Conservation (phyloP, 2,329 filamentous ascomycete species). For the Penicillium sp. region DNA sequence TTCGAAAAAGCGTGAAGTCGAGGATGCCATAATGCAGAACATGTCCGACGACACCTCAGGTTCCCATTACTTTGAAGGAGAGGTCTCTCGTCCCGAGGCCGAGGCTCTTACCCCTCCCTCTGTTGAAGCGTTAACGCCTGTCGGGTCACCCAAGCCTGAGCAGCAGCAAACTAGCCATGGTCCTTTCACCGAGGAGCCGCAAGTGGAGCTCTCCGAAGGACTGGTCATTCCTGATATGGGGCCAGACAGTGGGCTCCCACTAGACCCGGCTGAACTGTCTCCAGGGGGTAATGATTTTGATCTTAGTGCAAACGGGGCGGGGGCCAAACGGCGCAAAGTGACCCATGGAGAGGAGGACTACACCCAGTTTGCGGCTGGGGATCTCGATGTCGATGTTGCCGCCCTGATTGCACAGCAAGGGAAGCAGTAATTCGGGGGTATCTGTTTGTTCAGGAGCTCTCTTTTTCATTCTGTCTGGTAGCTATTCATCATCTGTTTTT, state of each 20-base stretch:
- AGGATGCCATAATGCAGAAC: constrained; percentile 79
- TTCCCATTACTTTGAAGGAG: constrained; percentile 36
- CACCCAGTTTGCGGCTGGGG: constrained; percentile 52
- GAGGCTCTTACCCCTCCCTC: constrained; percentile 85
- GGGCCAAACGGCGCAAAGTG: constrained; percentile 52
- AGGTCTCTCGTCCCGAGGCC: constrained; percentile 67
- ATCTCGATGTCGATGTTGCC: constrained; percentile 62
- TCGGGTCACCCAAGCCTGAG: constrained; percentile 47
- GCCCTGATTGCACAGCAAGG: constrained; percentile 56
- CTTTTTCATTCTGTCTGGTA: background rate
- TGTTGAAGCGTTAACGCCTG: constrained; percentile 56
- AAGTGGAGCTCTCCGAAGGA: constrained; percentile 7
- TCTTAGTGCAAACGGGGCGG: constrained; percentile 30
- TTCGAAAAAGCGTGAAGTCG: constrained; percentile 80
- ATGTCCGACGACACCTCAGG: constrained; percentile 64
- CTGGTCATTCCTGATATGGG: constrained; percentile 23
- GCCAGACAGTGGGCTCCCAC: constrained; percentile 13
- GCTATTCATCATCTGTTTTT: background rate
- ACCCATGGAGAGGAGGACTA: constrained; percentile 44
- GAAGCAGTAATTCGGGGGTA: constrained; percentile 5
- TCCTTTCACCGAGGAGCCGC: constrained; percentile 19
- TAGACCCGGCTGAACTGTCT: constrained; percentile 20
- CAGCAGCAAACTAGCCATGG: constrained; percentile 32
- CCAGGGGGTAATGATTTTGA: constrained; percentile 23
- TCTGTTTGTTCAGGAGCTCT: background rate